These are phyloP conservation scores for Cicer judaicum DNA, from an alignment of 306 rosid genomes.

Conservation along the genomic window DNA sequence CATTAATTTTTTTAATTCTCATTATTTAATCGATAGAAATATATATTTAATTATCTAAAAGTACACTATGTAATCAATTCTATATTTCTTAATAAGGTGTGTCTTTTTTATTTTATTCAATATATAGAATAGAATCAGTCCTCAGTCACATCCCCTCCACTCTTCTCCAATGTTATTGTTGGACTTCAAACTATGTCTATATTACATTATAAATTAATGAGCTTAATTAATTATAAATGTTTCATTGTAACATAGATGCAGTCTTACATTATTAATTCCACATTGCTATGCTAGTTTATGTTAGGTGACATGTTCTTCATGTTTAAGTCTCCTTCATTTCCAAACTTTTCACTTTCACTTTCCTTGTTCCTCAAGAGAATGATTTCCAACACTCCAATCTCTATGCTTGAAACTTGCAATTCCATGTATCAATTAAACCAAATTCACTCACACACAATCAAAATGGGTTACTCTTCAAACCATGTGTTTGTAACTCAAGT, in stretches of 20 bases:
- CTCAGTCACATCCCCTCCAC: no score
- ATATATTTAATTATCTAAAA: no score
- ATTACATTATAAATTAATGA: no score
- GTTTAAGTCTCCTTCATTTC: slow-evolving; percentile 34
- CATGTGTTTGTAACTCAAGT: slow-evolving; percentile 53
- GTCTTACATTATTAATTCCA: neutral
- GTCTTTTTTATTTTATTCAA: no score
- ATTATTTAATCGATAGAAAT: no score
- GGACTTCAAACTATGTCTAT: no score
- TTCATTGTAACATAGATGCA: neutral
- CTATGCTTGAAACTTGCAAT: slow-evolving; percentile 58
- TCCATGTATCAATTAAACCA: slow-evolving; percentile 75
- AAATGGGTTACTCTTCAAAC: slow-evolving; percentile 55
- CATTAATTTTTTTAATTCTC: no score
- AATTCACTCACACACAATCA: slow-evolving; percentile 66
- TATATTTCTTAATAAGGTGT: no score
- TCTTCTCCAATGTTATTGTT: no score
- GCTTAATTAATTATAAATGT: no score
- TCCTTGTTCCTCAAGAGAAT: slow-evolving; percentile 42
- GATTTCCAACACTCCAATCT: slow-evolving; percentile 47
- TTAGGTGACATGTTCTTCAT: slow-evolving; percentile 18
- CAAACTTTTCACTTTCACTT: slow-evolving; percentile 44
- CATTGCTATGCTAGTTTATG: neutral
- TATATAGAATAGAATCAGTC: no score
- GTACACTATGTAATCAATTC: no score